Percentiles rank a stretch among this genome's conserved stretches.
phyloP scores from a whole-genome alignment of 2,329 filamentous ascomycete genomes.

The Sclerotinia minor region DNA sequence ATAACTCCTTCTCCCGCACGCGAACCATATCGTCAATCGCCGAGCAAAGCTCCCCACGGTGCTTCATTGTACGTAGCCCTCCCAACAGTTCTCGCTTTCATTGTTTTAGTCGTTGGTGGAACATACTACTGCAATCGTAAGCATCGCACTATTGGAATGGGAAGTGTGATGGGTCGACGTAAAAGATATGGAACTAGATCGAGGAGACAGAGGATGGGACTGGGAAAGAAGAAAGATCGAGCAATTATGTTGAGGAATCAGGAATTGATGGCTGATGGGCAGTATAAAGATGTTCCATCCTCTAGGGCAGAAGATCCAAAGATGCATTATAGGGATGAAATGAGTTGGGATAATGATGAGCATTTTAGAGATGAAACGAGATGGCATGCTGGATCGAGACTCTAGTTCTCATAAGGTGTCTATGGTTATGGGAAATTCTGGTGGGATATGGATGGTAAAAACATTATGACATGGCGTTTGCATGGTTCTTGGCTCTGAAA shows the following conservation, averaged over 20 bases:
- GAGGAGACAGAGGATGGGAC: conserved; percentile 36
- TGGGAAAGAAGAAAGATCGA: conserved; percentile 30
- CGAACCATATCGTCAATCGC: conserved; percentile 32
- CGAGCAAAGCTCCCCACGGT: conserved; percentile 32
- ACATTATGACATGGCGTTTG: neutral
- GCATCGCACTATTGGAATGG: conserved; percentile 36
- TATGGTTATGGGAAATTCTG: neutral
- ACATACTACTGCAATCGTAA: conserved; percentile 37
- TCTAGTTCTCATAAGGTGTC: neutral
- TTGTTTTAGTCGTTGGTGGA: conserved; percentile 34
- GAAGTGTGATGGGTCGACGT: conserved; percentile 39
- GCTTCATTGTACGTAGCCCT: conserved; percentile 39
- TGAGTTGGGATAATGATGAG: conserved; percentile 10
- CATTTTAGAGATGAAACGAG: conserved; percentile 3
- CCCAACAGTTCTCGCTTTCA: conserved; percentile 36
- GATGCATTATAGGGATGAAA: conserved; percentile 25
- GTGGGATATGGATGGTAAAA: neutral
- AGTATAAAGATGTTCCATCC: conserved; percentile 33
- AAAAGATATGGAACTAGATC: conserved; percentile 39
- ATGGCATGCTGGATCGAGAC: neutral
- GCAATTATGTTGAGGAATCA: conserved; percentile 35
- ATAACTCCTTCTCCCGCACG: conserved; percentile 32
- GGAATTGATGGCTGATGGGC: conserved; percentile 30
- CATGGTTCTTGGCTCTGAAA: neutral
- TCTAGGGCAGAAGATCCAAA: conserved; percentile 1